These are phyloP conservation scores for Carex kokanica DNA, from an alignment of 176 grass and related monocot genomes.

Conservation along the genomic window DNA sequence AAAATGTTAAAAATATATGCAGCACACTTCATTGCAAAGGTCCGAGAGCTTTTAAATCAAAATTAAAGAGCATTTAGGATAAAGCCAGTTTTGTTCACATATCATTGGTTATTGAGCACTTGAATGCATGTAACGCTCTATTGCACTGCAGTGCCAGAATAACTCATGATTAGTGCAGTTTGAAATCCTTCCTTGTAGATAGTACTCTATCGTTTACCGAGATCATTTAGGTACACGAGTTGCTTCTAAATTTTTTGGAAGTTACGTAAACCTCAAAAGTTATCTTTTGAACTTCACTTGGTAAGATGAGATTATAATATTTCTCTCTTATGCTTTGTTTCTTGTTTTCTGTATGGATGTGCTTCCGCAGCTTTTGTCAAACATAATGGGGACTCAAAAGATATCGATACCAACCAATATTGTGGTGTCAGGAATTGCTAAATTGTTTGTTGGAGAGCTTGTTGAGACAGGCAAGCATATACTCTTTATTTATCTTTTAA, in stretches of 20 bases:
- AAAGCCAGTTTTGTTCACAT: neutral
- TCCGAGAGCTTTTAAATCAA: neutral
- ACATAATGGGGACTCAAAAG: constrained; percentile 92
- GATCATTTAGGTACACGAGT: neutral
- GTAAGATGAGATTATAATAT: neutral
- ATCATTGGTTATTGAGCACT: neutral
- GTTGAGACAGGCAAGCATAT: constrained; percentile 83
- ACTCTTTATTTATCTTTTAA: neutral
- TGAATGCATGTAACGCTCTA: neutral
- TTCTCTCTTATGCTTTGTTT: neutral
- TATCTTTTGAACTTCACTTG: neutral
- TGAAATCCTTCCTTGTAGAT: neutral
- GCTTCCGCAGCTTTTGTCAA: constrained; percentile 61
- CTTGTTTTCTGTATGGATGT: neutral
- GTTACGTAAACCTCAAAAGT: neutral
- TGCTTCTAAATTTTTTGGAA: neutral
- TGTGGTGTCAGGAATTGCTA: constrained; percentile 93
- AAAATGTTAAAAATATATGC: neutral
- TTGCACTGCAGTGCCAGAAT: neutral
- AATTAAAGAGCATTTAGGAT: neutral
- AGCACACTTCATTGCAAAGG: neutral
- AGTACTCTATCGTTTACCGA: neutral
- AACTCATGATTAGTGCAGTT: neutral
- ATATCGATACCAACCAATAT: constrained; percentile 90
- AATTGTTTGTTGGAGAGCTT: constrained; percentile 97